phyloP scores from a whole-genome alignment of 257 asterid species.

The Fraxinus quadrangulata region DNA sequence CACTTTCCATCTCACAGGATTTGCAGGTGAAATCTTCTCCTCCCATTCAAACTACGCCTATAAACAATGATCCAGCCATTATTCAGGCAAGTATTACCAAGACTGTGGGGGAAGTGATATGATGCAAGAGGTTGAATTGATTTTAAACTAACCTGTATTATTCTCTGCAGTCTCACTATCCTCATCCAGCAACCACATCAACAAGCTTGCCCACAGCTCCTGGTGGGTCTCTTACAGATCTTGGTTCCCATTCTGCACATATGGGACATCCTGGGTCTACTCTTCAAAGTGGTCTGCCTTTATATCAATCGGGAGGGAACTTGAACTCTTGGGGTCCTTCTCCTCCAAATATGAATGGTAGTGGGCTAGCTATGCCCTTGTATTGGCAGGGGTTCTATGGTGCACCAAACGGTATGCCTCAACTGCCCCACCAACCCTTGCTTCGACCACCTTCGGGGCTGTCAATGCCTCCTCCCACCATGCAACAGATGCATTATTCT shows the following conservation, averaged over 20 bases:
- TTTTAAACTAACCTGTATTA: conserved; percentile 27
- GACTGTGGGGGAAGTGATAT: conserved; percentile 10
- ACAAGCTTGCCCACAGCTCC: conserved; percentile 67
- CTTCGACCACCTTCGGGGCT: conserved; percentile 84
- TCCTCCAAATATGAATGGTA: conserved; percentile 68
- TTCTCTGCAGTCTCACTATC: conserved; percentile 84
- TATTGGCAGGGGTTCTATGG: conserved; percentile 96
- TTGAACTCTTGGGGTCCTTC: conserved; percentile 85
- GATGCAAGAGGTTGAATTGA: conserved; percentile 15
- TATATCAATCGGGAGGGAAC: conserved; percentile 92
- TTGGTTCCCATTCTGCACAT: conserved; percentile 62
- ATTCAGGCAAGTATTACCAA: conserved; percentile 67
- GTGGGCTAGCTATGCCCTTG: conserved; percentile 86
- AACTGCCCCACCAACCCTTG: conserved; percentile 74
- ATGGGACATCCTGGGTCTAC: conserved; percentile 62
- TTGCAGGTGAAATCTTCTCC: conserved; percentile 94
- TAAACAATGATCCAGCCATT: conserved; percentile 90
- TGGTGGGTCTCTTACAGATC: conserved; percentile 53
- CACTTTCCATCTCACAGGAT: conserved; percentile 55
- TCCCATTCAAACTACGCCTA: conserved; percentile 63
- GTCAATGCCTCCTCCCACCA: conserved; percentile 68
- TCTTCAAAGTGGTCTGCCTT: conserved; percentile 70
- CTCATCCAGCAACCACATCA: conserved; percentile 61
- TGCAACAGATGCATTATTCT: conserved; percentile 84
- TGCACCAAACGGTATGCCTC: conserved; percentile 75